A percentile compares a stretch with the other conserved stretches of the same genome.
Conservation (phyloP, 192 early-diverging fungal species). For the Pecoramyces ruminantium region DNA sequence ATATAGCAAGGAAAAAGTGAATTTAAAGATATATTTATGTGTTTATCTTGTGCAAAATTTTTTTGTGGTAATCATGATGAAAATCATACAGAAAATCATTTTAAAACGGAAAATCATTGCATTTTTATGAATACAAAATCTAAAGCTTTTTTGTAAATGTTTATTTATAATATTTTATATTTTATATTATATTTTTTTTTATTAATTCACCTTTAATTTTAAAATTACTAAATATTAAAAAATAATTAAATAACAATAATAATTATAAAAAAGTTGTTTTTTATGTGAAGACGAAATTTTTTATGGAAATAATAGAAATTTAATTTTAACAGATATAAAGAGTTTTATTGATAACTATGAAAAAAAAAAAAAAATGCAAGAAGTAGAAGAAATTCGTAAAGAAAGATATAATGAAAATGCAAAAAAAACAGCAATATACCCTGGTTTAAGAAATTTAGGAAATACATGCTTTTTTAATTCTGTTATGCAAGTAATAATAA, state of each 20-base stretch:
- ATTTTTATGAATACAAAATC: background rate
- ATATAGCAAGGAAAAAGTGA: background rate
- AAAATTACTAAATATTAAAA: background rate
- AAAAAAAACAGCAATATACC: background rate
- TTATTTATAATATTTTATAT: background rate
- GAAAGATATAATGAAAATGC: background rate
- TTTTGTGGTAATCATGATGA: background rate
- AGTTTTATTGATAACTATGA: background rate
- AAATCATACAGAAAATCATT: background rate
- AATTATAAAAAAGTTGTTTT: background rate
- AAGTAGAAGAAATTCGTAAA: background rate
- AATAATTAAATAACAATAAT: background rate
- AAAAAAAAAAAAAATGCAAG: background rate
- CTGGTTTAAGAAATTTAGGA: slow-evolving; percentile 52
- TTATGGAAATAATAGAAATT: background rate
- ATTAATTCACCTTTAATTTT: no score
- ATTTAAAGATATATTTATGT: background rate
- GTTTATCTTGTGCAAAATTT: background rate
- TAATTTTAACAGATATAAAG: background rate
- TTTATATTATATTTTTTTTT: no score
- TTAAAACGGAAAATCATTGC: background rate
- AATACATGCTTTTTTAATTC: slow-evolving; percentile 75
- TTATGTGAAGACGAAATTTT: background rate
- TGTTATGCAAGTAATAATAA: slow-evolving; percentile 29
- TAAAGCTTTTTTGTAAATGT: background rate